Percentiles rank a stretch among this genome's conserved stretches.
These are phyloP conservation scores for Diphasiastrum complanatum DNA, from an alignment of 83 land plant genomes.

Conservation along the genomic window DNA sequence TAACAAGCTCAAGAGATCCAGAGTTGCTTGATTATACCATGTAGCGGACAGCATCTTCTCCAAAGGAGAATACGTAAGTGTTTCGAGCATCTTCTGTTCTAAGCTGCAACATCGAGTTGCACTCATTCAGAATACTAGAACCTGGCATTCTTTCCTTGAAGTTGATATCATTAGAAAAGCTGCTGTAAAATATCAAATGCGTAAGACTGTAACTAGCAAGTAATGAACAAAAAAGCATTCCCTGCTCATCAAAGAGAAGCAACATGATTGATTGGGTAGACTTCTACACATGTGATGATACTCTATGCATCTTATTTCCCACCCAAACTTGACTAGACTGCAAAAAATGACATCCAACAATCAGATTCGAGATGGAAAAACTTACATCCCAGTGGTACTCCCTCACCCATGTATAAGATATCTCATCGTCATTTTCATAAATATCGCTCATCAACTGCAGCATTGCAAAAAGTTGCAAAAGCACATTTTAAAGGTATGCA, in stretches of 20 bases:
- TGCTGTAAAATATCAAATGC: no score
- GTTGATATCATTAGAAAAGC: no score
- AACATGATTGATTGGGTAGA: no score
- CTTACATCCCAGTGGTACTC: constrained; percentile 98
- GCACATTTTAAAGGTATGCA: background rate
- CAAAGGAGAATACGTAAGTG: constrained; percentile 72
- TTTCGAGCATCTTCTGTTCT: constrained; percentile 66
- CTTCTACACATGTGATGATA: no score
- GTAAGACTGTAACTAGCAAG: no score
- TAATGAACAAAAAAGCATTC: no score
- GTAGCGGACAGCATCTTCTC: constrained; percentile 58
- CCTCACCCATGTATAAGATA: constrained; percentile 81
- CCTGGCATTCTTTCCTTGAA: no score
- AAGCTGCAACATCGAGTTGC: constrained; percentile 36
- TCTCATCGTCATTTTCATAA: constrained; percentile 74
- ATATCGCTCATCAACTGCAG: constrained; percentile 66
- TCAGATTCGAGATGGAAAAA: background rate
- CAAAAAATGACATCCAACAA: background rate
- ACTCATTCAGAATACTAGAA: background rate
- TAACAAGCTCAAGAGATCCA: background rate
- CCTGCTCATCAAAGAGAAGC: no score
- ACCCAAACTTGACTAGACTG: background rate
- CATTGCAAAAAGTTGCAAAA: constrained; percentile 3
- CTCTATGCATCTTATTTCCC: no score
- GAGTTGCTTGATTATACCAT: constrained; percentile 43